phyloP scores from a whole-genome alignment of 768 basidiomycete genomes.

The Tephrocybe rancida region DNA sequence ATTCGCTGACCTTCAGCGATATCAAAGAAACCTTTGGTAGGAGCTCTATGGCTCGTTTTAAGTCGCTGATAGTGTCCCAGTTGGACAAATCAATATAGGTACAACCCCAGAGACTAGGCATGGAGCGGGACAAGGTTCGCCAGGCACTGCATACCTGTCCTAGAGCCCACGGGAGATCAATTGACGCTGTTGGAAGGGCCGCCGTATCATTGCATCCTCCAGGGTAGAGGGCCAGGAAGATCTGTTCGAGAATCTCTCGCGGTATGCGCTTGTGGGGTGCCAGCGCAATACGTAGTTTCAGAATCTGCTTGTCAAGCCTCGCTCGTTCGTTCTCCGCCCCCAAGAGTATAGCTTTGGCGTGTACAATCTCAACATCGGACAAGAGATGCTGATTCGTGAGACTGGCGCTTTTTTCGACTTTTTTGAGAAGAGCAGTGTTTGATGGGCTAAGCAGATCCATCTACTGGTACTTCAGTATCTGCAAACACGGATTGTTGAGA shows the following conservation, averaged over 20 bases:
- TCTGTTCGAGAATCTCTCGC: not conserved
- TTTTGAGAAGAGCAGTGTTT: not conserved
- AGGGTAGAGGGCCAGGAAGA: not conserved
- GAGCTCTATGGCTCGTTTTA: not conserved
- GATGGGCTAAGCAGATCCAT: no score
- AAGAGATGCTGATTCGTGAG: not conserved
- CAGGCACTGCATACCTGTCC: constrained; percentile 2
- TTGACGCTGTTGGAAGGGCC: not conserved
- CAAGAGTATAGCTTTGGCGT: not conserved
- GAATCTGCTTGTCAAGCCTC: not conserved
- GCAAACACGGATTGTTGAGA: no score
- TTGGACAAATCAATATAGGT: not conserved
- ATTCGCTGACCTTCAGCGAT: not conserved
- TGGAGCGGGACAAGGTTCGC: constrained; percentile 1
- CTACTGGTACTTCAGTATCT: no score
- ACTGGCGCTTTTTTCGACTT: not conserved
- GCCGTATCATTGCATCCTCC: not conserved
- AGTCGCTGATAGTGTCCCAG: not conserved
- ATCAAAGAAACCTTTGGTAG: not conserved
- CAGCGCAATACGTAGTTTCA: not conserved
- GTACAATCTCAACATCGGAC: not conserved
- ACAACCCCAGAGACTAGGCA: not conserved
- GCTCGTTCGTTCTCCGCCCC: not conserved
- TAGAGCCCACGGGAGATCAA: not conserved
- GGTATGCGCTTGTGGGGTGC: constrained; percentile 1